Conservation (phyloP, 2,329 filamentous ascomycete species). For the Epichloe coenophiala region DNA sequence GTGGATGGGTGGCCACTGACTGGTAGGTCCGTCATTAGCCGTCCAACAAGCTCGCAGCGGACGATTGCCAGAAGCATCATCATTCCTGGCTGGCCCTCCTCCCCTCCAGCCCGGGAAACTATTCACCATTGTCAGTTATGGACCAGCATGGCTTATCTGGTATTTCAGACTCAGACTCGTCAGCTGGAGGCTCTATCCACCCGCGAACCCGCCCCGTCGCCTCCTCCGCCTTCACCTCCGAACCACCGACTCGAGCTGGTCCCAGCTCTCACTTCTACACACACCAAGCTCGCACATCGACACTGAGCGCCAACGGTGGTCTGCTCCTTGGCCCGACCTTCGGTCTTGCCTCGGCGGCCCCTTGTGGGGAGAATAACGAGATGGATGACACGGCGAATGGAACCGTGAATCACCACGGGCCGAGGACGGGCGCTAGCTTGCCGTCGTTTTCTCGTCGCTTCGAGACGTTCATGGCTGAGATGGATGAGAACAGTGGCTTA, state of each 20-base stretch:
- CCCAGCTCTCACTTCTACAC: constrained; percentile 32
- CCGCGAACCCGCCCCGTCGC: constrained; percentile 6
- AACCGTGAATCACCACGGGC: constrained; percentile 10
- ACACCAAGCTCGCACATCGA: constrained; percentile 21
- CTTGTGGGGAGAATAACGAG: constrained; percentile 7
- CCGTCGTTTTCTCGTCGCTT: constrained; percentile 40
- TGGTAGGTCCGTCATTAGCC: not conserved
- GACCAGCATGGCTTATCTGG: constrained; percentile 14
- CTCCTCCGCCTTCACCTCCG: constrained; percentile 13
- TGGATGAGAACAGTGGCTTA: constrained; percentile 14
- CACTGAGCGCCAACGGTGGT: constrained; percentile 36
- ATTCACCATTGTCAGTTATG: constrained; percentile 8
- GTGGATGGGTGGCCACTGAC: not conserved
- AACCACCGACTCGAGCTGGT: constrained; percentile 18
- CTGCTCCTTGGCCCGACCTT: constrained; percentile 10
- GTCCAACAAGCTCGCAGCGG: too few species aligned
- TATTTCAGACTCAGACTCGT: constrained; percentile 13
- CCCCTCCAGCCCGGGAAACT: not conserved
- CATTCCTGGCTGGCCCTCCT: not conserved
- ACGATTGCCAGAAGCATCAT: not conserved
- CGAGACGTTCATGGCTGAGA: constrained; percentile 30
- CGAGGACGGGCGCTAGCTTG: constrained; percentile 16
- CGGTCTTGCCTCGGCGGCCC: constrained; percentile 1
- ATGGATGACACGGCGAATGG: constrained; percentile 23
- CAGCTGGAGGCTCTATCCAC: constrained; percentile 8